Evolutionary conservation across 2,329 filamentous ascomycete genomes (phyloP).

Genomic region (Madurella mycetomatis): DNA sequence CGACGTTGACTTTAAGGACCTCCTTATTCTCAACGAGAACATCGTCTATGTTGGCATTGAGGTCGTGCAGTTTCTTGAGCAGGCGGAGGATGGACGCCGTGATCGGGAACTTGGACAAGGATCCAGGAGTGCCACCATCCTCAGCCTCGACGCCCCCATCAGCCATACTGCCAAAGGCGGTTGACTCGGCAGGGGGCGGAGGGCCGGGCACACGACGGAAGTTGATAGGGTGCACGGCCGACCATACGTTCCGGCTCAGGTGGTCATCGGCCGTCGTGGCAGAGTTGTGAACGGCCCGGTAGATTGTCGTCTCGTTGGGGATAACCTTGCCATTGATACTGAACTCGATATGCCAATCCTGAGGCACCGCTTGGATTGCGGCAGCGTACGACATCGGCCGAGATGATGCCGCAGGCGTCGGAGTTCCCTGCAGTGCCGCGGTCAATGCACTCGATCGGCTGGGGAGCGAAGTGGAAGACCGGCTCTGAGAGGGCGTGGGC

Average conservation of each 20-base stretch:
- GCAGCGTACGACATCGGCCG: constrained; percentile 78
- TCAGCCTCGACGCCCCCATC: constrained; percentile 49
- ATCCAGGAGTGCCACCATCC: constrained; percentile 64
- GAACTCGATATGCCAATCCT: constrained; percentile 98
- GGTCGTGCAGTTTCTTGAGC: constrained; percentile 82
- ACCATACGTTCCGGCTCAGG: constrained; percentile 77
- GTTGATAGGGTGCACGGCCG: constrained; percentile 82
- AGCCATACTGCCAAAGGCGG: constrained; percentile 53
- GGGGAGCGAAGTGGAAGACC: constrained; percentile 32
- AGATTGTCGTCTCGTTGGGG: constrained; percentile 89
- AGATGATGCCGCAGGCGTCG: constrained; percentile 51
- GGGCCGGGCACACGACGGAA: constrained; percentile 84
- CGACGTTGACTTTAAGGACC: constrained; percentile 65
- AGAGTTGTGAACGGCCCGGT: constrained; percentile 79
- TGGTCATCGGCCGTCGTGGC: constrained; percentile 54
- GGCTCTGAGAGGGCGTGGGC: constrained; percentile 68
- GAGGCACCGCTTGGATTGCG: constrained; percentile 71
- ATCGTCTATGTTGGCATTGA: constrained; percentile 92
- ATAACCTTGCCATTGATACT: constrained; percentile 79
- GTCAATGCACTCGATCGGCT: constrained; percentile 39
- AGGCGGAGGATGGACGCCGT: constrained; percentile 84
- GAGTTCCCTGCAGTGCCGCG: constrained; percentile 39
- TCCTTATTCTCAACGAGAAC: constrained; percentile 76
- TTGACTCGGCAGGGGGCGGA: constrained; percentile 63
- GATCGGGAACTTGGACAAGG: constrained; percentile 75